Evolutionary conservation across 2,329 filamentous ascomycete genomes (phyloP).

Genomic region (Exophiala aquamarina): DNA sequence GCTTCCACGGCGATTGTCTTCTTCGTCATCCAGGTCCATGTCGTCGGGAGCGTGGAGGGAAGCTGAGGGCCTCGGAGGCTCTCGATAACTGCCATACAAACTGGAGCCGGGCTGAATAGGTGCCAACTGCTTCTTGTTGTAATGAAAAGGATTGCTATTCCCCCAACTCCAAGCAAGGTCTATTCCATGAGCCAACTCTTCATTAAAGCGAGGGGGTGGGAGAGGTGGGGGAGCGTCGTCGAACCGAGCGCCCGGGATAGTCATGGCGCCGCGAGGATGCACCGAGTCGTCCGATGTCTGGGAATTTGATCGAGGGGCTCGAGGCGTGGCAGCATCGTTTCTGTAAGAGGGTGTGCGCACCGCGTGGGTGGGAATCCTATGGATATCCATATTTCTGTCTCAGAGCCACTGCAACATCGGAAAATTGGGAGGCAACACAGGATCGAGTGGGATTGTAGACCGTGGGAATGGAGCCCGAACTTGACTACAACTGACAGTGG

Average conservation of each 20-base stretch:
- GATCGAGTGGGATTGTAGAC: too few relatives aligned
- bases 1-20: conserved; percentile 36
- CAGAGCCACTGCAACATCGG: conserved; percentile 22
- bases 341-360: conserved; percentile 16
- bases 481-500: too few relatives aligned
- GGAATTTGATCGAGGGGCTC: conserved; percentile 34
- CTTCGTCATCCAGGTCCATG: conserved; percentile 40
- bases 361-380: conserved; percentile 16
- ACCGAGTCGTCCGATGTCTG: conserved; percentile 43
- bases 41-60: conserved; percentile 31
- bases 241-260: conserved; percentile 58
- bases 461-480: too few relatives aligned
- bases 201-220: conserved; percentile 61
- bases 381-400: conserved; percentile 22
- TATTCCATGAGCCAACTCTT: conserved; percentile 55
- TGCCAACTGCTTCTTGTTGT: conserved; percentile 32
- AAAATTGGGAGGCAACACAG: conserved; percentile 10
- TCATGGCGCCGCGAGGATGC: conserved; percentile 55
- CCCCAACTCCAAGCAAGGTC: conserved; percentile 65
- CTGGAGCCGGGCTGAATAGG: conserved; percentile 52
- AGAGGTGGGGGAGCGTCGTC: conserved; percentile 60
- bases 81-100: conserved; percentile 47
- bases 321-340: conserved; percentile 12
- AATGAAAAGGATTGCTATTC: conserved; percentile 52
- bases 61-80: conserved; percentile 28